Percentiles rank a stretch among this genome's conserved stretches.
These are phyloP conservation scores for Cryptococcus amylolentus DNA, from an alignment of 1,284 basidiomycete species.

Conservation along the genomic window DNA sequence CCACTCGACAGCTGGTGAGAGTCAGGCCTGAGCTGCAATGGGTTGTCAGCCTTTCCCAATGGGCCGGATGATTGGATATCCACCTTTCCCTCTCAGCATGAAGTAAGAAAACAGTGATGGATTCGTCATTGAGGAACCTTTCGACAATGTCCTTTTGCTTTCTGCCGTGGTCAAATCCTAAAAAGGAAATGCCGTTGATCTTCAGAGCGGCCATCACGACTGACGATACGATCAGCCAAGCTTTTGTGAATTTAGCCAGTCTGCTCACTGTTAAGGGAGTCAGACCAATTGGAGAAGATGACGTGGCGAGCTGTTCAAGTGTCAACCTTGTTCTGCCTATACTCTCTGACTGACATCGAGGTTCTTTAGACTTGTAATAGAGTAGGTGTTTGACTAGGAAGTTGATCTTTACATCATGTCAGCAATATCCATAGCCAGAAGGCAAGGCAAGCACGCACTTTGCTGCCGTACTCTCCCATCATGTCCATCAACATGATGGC, in stretches of 20 bases:
- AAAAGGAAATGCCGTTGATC: conserved; percentile 37
- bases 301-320: conserved; percentile 35
- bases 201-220: conserved; percentile 44
- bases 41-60: neutral
- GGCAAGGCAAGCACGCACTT: conserved; percentile 25
- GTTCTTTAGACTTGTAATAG: conserved; percentile 23
- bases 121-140: conserved; percentile 37
- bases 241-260: neutral
- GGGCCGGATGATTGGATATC: neutral
- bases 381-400: conserved; percentile 46
- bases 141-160: conserved; percentile 39
- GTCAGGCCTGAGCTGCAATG: conserved; percentile 42
- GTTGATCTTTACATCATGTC: conserved; percentile 30
- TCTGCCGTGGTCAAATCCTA: conserved; percentile 33
- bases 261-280: conserved; percentile 40
- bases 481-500: conserved; percentile 34
- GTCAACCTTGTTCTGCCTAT: neutral
- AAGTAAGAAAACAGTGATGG: conserved; percentile 45
- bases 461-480: conserved; percentile 47
- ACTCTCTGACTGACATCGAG: conserved; percentile 9
- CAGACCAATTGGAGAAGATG: conserved; percentile 48
- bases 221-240: neutral
- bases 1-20: conserved; percentile 44
- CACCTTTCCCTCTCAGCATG: conserved; percentile 48
- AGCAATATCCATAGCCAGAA: neutral